Evolutionary conservation across 2,329 filamentous ascomycete species (phyloP).

Genomic region (Epichloe amarillans): DNA sequence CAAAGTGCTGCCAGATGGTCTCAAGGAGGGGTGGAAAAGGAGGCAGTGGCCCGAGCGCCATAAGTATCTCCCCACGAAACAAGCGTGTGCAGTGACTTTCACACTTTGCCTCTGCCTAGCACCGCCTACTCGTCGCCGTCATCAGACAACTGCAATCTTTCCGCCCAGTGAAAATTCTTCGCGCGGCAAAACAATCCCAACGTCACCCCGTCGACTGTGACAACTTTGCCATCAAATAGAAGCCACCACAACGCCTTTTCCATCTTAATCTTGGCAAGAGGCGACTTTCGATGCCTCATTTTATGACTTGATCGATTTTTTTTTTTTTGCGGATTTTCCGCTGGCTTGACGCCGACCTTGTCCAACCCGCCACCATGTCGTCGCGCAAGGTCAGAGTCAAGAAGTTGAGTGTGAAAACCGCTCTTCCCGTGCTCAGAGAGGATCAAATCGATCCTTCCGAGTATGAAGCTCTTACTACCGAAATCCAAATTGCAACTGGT

Average conservation of each 20-base stretch:
- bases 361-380: constrained; percentile 38
- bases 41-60: constrained; percentile 18
- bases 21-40: constrained; percentile 15
- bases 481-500: constrained; percentile 83
- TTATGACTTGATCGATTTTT: constrained; percentile 54
- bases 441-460: constrained; percentile 76
- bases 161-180: constrained; percentile 38
- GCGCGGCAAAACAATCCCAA: constrained; percentile 41
- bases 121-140: constrained; percentile 2
- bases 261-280: constrained; percentile 37
- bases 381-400: constrained; percentile 65
- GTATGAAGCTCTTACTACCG: constrained; percentile 74
- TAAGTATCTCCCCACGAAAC: constrained; percentile 16
- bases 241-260: constrained; percentile 33
- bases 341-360: constrained; percentile 27
- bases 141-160: constrained; percentile 9
- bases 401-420: constrained; percentile 86
- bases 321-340: constrained; percentile 48
- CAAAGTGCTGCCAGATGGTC: not conserved
- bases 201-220: constrained; percentile 39
- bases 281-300: constrained; percentile 39
- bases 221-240: constrained; percentile 41
- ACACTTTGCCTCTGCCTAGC: constrained; percentile 6
- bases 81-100: constrained; percentile 7
- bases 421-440: constrained; percentile 76